Evolutionary conservation across 352 stramenopile genomes (phyloP).

Genomic region (Plasmopara viticola): DNA sequence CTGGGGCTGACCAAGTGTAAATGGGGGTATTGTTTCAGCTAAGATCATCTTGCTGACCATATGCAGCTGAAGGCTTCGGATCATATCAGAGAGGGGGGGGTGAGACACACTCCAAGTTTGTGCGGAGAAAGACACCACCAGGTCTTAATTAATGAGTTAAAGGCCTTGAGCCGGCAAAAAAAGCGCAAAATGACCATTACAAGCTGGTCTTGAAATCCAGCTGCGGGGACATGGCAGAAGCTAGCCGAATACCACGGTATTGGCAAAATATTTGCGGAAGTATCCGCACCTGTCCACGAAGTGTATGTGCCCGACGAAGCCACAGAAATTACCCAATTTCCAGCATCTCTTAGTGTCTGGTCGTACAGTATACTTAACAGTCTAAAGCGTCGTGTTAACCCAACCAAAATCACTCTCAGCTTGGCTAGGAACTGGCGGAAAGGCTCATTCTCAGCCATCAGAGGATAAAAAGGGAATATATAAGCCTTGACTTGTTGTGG

Average conservation of each 20-base stretch:
- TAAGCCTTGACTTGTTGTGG: too few relatives aligned
- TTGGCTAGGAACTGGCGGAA: too few relatives aligned
- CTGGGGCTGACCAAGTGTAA: neutral
- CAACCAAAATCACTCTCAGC: neutral
- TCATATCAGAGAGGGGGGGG: neutral
- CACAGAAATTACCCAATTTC: neutral
- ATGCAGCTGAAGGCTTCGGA: neutral
- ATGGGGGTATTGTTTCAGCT: neutral
- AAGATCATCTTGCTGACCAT: neutral
- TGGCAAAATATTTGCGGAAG: neutral
- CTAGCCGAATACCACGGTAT: neutral
- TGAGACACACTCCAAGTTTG: neutral
- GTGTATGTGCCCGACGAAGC: too few relatives aligned
- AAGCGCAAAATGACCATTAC: neutral
- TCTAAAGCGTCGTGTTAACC: neutral
- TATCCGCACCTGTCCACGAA: neutral
- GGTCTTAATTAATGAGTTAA: neutral
- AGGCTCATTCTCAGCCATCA: too few relatives aligned
- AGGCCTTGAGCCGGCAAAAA: neutral
- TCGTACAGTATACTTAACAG: neutral
- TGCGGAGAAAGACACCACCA: neutral
- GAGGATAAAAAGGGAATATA: too few relatives aligned
- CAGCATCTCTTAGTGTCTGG: neutral
- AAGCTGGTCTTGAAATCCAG: constrained; percentile 2
- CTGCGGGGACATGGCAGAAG: neutral